These are phyloP conservation scores for Umbellularia californica DNA, from an alignment of 164 flowering plant species.

Conservation along the genomic window DNA sequence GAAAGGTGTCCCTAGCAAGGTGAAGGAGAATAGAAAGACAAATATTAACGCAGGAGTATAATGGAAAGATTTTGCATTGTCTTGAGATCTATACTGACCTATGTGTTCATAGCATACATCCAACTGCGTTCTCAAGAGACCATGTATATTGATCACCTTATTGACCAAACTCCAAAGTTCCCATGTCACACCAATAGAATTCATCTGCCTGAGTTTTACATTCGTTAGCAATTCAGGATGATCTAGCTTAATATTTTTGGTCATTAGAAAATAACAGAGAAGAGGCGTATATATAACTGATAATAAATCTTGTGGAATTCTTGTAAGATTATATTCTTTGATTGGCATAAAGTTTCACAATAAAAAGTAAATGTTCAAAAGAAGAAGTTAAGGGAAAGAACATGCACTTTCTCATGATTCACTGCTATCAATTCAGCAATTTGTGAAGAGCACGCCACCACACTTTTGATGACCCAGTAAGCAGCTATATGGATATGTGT, in stretches of 20 bases:
- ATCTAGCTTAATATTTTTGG: too few relatives aligned
- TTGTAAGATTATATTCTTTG: neutral
- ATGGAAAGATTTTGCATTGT: neutral
- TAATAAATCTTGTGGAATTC: neutral
- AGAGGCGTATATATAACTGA: neutral
- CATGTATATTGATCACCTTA: constrained; percentile 32
- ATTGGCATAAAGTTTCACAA: too few relatives aligned
- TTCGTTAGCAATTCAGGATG: neutral
- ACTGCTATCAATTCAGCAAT: constrained; percentile 39
- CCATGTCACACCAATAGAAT: constrained; percentile 37
- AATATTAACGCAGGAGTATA: neutral
- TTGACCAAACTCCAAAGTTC: constrained; percentile 49
- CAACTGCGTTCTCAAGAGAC: constrained; percentile 36
- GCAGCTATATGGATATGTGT: constrained; percentile 44
- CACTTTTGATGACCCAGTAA: constrained; percentile 69
- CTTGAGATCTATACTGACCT: constrained; percentile 41
- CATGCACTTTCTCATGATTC: constrained; percentile 72
- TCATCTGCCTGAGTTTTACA: constrained; percentile 32
- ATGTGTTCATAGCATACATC: constrained; percentile 40
- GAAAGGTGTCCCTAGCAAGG: too few relatives aligned
- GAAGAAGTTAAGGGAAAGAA: constrained; percentile 40
- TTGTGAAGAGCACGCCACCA: constrained; percentile 41
- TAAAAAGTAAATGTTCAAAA: neutral
- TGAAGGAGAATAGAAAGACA: too few relatives aligned
- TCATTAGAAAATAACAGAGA: neutral